Percentiles rank a stretch among this genome's conserved stretches.
Conservation (phyloP, 805 yeast species). For the Yamadazyma takamatsuzukensis region DNA sequence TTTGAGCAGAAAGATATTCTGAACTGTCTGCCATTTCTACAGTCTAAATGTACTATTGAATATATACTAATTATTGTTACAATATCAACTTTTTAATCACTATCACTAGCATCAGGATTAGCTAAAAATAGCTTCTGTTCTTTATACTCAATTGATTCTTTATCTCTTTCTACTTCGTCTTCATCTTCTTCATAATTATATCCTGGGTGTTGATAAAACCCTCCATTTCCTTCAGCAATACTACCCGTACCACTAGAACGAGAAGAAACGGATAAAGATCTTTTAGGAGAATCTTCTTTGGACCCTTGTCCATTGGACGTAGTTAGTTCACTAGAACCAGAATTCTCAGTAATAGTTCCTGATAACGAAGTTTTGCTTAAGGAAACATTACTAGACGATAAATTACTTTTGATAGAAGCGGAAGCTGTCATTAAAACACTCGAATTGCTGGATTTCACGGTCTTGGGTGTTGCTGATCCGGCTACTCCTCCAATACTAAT, state of each 20-base stretch:
- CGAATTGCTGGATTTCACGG: slow-evolving; percentile 3
- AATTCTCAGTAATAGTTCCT: slow-evolving; percentile 25
- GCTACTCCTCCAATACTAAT: slow-evolving; percentile 6
- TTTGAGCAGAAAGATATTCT: too few species aligned
- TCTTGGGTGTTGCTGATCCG: slow-evolving; percentile 2
- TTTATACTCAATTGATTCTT: slow-evolving; percentile 17
- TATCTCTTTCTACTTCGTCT: slow-evolving; percentile 13
- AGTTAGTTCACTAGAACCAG: slow-evolving; percentile 2
- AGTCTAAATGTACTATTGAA: neutral
- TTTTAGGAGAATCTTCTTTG: slow-evolving; percentile 12
- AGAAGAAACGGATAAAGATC: slow-evolving; percentile 12
- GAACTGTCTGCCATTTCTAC: too few species aligned
- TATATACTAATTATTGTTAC: neutral
- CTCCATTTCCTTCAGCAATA: slow-evolving; percentile 13
- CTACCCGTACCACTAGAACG: slow-evolving; percentile 11
- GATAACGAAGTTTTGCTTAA: slow-evolving; percentile 27
- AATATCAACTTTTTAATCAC: slow-evolving; percentile 20
- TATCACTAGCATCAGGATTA: slow-evolving; percentile 50
- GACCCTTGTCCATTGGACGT: slow-evolving; percentile 14
- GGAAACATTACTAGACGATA: too few species aligned
- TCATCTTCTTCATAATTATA: slow-evolving; percentile 27
- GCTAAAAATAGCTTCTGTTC: slow-evolving; percentile 48
- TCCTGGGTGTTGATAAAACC: slow-evolving; percentile 41
- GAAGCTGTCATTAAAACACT: slow-evolving; percentile 2
- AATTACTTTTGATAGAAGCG: slow-evolving; percentile 5